Base-by-base conservation (phyloP, 352 stramenopile genomes). In the Pythium sp. region DNA sequence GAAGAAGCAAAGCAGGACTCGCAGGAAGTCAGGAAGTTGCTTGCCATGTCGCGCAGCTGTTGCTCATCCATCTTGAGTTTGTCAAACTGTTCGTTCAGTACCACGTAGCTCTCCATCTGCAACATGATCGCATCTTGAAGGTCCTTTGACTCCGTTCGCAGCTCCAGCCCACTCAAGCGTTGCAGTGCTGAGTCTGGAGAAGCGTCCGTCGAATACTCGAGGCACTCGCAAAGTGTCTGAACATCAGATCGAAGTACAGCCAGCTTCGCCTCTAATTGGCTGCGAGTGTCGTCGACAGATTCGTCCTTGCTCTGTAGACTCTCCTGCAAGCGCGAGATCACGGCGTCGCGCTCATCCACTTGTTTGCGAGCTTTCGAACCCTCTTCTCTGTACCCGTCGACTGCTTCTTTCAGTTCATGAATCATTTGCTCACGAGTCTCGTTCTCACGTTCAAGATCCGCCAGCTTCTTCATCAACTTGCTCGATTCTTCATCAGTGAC, bases 241-340 rank as follows among this genome's bases (percentile, higher is more conserved):
- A 58, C 22, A 49, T 69, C 64, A 18, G 28, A 65, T 4, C 32
- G 47, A 12, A 65, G 38, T 9, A 46, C 46, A 24, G 43, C 38
- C 7, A 65, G 46, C 9, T 57, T 22, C 12, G 41, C 3, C 18
- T 69, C 56, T 5, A 69, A 38, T 12, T 64, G n/a, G 6, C 14
- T n/a, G 22, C 14, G 58, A 15, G 64, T 38, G 22, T 69, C 51
- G 7, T 71, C 64, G n/a, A 53, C 51, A 26, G 41, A 70, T 26
- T 66, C 65, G 0, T 60, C 51, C 49, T 73, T 26, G 28, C 26
- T 55, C 34, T 79, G 57, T 8, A 79, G 34, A 30, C 67, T 65
- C 62, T 43, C 56, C 57, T 77, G 61, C 20, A 75, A 62, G 9
- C 60, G 49, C 14, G 43, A 43, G 38, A 72, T 62, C 60, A 64